Base-by-base conservation (phyloP, 352 stramenopile species). In the Plasmopara halstedii region DNA sequence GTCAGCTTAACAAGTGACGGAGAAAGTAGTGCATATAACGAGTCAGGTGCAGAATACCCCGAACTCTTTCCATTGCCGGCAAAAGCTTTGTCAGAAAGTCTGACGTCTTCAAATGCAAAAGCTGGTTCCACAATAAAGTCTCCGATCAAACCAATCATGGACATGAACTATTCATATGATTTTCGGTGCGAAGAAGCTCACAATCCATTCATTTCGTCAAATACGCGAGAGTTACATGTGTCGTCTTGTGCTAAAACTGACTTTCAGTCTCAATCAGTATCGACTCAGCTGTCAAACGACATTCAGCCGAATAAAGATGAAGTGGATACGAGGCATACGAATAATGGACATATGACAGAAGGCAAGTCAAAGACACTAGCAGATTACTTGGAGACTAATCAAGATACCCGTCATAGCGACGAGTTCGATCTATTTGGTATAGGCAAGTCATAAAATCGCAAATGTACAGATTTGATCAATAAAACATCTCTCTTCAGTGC, bases 131-230 rank as follows among this genome's bases (percentile, higher is more conserved):
- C 42, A 34, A 53, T 57, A 21, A 53, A 57, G 23, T 29, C 41
- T 35, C 38, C 50, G 4, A 43, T 52, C 23, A 53, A 75, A 27
- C 57, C 53, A 11, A 69, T 83, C n/a, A 75, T 79, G 61, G 73
- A 85, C 23, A 59, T 82, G 29, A 75, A 63, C 19, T 77, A 80
- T 36, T 85, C 70, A 35, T 83, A 83, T 43, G 73, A 85, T 32
- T 73, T 82, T 19, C 62, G 79, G 46, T 73, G 70, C 14, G 73
- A 85, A 44, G 51, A 52, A 10, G 61, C 53, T 2, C 65, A 67
- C 54, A 85, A 85, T 27, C 73, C 73, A 40, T 85, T 85, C 49
- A 38, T 72, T 15, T 65, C 50, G 13, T 34, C 50, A 15, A 57
- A 51, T 43, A 50, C 49, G 3, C 44, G 44, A 19, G 45, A 41